Evolutionary conservation across 768 basidiomycete genomes (phyloP).

Genomic region (Boletus tomentosulus): DNA sequence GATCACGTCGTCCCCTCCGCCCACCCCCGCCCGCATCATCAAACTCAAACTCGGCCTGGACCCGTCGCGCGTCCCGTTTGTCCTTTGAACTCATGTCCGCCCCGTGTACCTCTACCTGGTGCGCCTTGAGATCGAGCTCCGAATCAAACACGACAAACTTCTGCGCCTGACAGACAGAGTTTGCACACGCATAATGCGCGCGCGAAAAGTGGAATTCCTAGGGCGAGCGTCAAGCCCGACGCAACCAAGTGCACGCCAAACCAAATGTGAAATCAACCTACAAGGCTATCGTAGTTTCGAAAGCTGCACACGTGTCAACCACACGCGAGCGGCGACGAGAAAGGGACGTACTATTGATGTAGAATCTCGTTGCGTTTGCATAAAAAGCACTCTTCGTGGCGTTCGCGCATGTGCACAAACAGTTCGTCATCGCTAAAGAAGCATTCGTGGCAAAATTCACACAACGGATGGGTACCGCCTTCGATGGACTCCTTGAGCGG

Average conservation of each 20-base stretch:
- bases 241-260: neutral
- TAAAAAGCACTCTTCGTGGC: slow-evolving; percentile 94
- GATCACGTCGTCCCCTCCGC: slow-evolving; percentile 43
- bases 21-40: slow-evolving; percentile 48
- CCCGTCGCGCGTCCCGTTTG: slow-evolving; percentile 60
- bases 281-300: slow-evolving; percentile 71
- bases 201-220: slow-evolving; percentile 75
- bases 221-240: slow-evolving; percentile 2
- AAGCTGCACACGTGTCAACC: slow-evolving; percentile 47
- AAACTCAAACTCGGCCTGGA: slow-evolving; percentile 66
- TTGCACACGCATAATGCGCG: slow-evolving; percentile 75
- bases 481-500: slow-evolving; percentile 54
- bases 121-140: slow-evolving; percentile 84
- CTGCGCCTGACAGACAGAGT: slow-evolving; percentile 67
- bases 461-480: slow-evolving; percentile 72
- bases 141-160: slow-evolving; percentile 96
- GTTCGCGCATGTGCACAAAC: slow-evolving; percentile 89
- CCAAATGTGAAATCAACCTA: slow-evolving; percentile 32
- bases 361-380: slow-evolving; percentile 79
- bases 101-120: slow-evolving; percentile 83
- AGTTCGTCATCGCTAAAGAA: slow-evolving; percentile 93
- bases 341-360: slow-evolving; percentile 75
- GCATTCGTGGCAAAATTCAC: slow-evolving; percentile 88
- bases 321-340: neutral
- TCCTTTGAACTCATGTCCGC: slow-evolving; percentile 68